These are phyloP conservation scores for Suillus fuscotomentosus DNA, from an alignment of 768 basidiomycete species.

Conservation along the genomic window DNA sequence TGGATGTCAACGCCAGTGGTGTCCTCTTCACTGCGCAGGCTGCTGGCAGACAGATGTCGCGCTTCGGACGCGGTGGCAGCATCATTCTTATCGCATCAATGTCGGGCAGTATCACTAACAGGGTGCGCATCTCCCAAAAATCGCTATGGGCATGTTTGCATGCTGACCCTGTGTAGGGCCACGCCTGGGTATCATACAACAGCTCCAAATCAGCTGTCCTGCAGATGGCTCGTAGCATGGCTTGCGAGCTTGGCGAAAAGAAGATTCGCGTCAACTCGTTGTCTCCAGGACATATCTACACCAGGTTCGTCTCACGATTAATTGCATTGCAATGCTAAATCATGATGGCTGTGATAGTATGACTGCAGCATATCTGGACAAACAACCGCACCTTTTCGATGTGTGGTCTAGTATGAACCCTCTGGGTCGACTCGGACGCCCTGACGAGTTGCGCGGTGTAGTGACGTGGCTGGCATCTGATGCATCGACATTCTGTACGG, in stretches of 20 bases:
- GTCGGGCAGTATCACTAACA: conserved; percentile 70
- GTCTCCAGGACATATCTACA: conserved; percentile 77
- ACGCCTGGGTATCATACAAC: conserved; percentile 77
- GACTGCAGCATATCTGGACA: conserved; percentile 72
- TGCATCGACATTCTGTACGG: conserved; percentile 76
- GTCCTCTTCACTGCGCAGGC: conserved; percentile 63
- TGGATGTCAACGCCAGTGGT: conserved; percentile 64
- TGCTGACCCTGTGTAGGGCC: conserved; percentile 45
- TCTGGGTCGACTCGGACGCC: conserved; percentile 65
- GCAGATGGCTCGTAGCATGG: conserved; percentile 82
- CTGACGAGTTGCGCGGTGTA: conserved; percentile 74
- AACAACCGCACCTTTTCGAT: conserved; percentile 56
- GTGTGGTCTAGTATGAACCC: conserved; percentile 74
- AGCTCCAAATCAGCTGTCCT: conserved; percentile 75
- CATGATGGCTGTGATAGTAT: conserved; percentile 42
- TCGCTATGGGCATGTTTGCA: neutral
- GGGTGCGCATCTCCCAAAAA: conserved; percentile 35
- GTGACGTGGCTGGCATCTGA: conserved; percentile 71
- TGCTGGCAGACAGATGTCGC: conserved; percentile 56
- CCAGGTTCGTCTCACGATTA: conserved; percentile 39
- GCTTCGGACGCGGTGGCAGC: conserved; percentile 45
- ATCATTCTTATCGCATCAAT: conserved; percentile 62
- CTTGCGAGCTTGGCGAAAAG: conserved; percentile 68
- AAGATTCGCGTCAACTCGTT: conserved; percentile 73
- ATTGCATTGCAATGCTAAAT: neutral